A percentile compares a stretch with the other conserved stretches of the same genome.
These are phyloP conservation scores for Yamadazyma paraphyllophila DNA, from an alignment of 805 yeast genomes.

Conservation along the genomic window DNA sequence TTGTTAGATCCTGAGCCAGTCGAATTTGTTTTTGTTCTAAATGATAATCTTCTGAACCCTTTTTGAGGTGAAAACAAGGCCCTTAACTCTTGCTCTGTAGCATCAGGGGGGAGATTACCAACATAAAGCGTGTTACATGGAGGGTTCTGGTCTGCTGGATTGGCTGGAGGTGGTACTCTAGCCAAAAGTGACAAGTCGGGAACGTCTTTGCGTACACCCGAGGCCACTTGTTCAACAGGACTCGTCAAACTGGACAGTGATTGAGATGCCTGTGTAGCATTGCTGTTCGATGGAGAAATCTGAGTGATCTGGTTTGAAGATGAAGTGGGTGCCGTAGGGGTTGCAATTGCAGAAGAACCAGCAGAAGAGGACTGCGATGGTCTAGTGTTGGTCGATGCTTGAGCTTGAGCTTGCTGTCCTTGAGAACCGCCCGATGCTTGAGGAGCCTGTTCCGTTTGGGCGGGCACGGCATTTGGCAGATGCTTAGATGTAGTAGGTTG, in stretches of 20 bases:
- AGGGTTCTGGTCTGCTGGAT: conserved; percentile 98
- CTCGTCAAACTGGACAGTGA: too few relatives aligned
- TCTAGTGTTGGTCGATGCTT: not conserved
- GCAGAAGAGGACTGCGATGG: too few relatives aligned
- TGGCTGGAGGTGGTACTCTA: conserved; percentile 86
- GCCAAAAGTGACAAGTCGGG: conserved; percentile 73
- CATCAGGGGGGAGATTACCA: conserved; percentile 96
- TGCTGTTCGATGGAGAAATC: too few relatives aligned
- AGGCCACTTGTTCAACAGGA: conserved; percentile 10
- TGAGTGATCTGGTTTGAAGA: too few relatives aligned
- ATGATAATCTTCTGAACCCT: conserved; percentile 90
- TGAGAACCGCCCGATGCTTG: not conserved
- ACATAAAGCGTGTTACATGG: conserved; percentile 97
- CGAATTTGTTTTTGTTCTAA: conserved; percentile 58
- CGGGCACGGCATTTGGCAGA: not conserved
- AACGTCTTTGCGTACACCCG: conserved; percentile 31
- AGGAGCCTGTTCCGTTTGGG: conserved; percentile 5
- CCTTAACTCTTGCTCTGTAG: conserved; percentile 88
- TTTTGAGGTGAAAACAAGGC: conserved; percentile 82
- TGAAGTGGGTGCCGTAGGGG: too few relatives aligned
- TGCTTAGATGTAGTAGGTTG: not conserved
- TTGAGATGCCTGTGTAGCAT: too few relatives aligned
- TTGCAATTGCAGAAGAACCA: too few relatives aligned
- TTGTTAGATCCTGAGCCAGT: conserved; percentile 37
- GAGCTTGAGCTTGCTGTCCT: conserved; percentile 4